Evolutionary conservation across 2,329 filamentous ascomycete genomes (phyloP), one percentile per base, ranked within the genome.

Genomic region (Sporothrix luriei): DNA sequence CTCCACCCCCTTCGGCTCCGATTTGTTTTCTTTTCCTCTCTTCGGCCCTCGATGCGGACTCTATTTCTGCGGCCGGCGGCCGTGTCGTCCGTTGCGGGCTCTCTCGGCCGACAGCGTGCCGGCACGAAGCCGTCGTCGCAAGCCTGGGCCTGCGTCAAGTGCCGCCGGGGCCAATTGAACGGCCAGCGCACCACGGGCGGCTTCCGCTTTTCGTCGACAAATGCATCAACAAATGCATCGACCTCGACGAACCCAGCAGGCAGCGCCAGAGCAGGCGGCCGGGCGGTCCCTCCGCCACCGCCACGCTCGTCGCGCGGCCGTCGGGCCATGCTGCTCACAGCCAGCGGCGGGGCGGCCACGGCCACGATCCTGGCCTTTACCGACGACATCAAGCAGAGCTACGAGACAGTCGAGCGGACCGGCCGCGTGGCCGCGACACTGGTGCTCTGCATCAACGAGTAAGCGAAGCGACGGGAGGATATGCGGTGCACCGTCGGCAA

Each of bases 401-500:
- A 92, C 77, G 87, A 90, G 67, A 91, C 92, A 13, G 87, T 87
- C 2, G 89, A 93, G 80, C 86, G 94, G 73, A 91, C 91, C 46
- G 91, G 91, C 10, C 87, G 94, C 72, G 94, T 98, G 26, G 88
- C 89, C 13, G 83, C 86, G 33, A 88, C 91, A 38, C 79, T 98
- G 75, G 87, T 87, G 16, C 83, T 97, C 70, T 94, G 91, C 80
- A 95, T 98, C 73, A 94, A 94, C 77, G 94, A 97, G 93, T 97
- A 83, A 71, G 75, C 13, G 24, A 40, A 1, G 49, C 16, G 1
- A 51, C 7, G 7, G 6, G 33, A 33, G 6, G 33, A 33, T 33
- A 33, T 33, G 33, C 6, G 5, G 9, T 33, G 33, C 33, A 33
- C 33, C 33, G 1, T 7, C 2, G 2, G 33, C 33, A 33, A 33